Evolutionary conservation across 2,329 filamentous ascomycete species (phyloP), one percentile per base, ranked within the genome.

Genomic region (Botrytis sinoallii): DNA sequence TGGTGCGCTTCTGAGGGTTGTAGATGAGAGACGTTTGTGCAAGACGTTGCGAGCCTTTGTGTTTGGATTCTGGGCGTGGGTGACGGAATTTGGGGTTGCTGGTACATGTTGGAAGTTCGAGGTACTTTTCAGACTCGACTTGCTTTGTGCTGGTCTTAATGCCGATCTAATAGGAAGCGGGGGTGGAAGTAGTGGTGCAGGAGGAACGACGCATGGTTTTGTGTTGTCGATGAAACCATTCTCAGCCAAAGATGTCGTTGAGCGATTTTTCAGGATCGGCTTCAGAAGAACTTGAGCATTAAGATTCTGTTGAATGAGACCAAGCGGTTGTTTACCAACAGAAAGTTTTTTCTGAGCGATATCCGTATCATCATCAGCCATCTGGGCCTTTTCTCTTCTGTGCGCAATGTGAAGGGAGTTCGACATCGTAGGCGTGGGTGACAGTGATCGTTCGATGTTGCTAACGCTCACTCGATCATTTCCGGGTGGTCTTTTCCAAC

Each of bases 381-480:
- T 87, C 60, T 88, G 86, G 1, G 87, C 85, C 14, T 79, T 77
- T 78, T 89, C 87, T 57, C 86, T 83, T 29, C 87, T 78, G 76
- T 88, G 87, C 0, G 85, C 82, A 7, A 71, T 75, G 16, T 77
- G 75, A 52, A 76, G 80, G 2, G 79, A 77, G 72, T 72, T 80
- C 64, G 74, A 79, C 76, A 75, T 81, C 70, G 79, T 78, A 0
- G 79, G 80, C 20, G 79, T 70, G 4, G 77, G 76, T 52, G 60
- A 55, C 25, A 68, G 40, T 25, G 66, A 68, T 32, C n/a, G 66
- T 22, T 68, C 66, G 12, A 68, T 68, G 46, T 77, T 79, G 25
- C 78, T 80, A 60, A 80, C 74, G 70, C 76, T 75, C 25, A 71
- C 74, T 5, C 71, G 72, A n/a, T 60, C 66, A 29, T 59, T 75